Conservation (phyloP, 192 early-diverging fungal genomes). For the Phycomyces nitens region DNA sequence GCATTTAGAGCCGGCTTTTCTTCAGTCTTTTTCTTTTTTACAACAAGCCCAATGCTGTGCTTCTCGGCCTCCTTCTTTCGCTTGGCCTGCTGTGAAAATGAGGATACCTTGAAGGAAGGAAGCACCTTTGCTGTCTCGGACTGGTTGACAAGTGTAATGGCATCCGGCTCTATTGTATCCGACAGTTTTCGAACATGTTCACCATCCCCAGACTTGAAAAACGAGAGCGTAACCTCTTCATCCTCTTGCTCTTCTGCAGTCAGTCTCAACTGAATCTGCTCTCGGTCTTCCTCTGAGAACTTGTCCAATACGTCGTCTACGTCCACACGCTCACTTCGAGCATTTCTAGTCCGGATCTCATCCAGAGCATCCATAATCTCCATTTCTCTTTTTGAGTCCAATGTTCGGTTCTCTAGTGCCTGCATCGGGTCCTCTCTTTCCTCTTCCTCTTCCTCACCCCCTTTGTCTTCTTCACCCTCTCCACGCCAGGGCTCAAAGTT, state of each 20-base stretch:
- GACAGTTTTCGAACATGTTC: constrained; percentile 61
- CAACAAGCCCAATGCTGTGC: constrained; percentile 3
- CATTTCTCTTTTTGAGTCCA: constrained; percentile 95
- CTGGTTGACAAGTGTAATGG: constrained; percentile 31
- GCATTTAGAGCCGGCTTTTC: not conserved
- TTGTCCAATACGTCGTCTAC: constrained; percentile 60
- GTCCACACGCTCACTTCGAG: constrained; percentile 74
- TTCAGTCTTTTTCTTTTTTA: constrained; percentile 15
- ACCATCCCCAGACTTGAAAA: constrained; percentile 67
- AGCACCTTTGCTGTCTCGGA: constrained; percentile 4
- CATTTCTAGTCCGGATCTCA: constrained; percentile 89
- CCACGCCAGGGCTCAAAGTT: constrained; percentile 95
- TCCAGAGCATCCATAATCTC: constrained; percentile 96
- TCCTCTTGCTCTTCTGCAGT: constrained; percentile 55
- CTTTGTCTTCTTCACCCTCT: constrained; percentile 50
- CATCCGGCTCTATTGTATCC: constrained; percentile 35
- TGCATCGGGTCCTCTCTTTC: constrained; percentile 95
- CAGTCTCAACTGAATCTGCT: constrained; percentile 24
- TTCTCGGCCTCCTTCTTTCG: not conserved
- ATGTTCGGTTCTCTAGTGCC: constrained; percentile 90
- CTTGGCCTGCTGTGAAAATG: not conserved
- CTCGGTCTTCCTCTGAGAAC: constrained; percentile 40
- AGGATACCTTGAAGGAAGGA: constrained; percentile 19
- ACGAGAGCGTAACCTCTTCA: constrained; percentile 59
- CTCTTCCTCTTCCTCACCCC: constrained; percentile 59